Evolutionary conservation across 2,329 filamentous ascomycete species (phyloP).

Genomic region (Claviceps paspali): DNA sequence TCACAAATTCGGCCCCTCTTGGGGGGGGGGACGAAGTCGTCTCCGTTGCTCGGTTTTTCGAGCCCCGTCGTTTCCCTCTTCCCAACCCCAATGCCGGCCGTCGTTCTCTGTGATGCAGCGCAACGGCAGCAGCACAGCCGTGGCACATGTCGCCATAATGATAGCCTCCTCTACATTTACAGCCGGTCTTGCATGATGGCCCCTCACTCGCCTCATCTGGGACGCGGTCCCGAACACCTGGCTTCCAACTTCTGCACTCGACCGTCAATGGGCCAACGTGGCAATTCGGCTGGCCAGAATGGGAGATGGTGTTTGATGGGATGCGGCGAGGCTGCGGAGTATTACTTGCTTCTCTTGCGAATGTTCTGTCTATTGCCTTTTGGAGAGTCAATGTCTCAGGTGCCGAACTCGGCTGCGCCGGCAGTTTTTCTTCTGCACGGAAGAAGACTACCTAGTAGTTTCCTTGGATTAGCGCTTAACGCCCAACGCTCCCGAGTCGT

Average conservation of each 20-base stretch:
- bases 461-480: too few relatives aligned
- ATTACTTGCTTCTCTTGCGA: background rate
- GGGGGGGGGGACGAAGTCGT: background rate
- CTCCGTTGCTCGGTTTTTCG: background rate
- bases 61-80: background rate
- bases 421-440: background rate
- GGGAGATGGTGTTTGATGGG: background rate
- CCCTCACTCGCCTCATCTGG: background rate
- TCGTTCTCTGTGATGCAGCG: background rate
- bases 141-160: conserved; percentile 1
- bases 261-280: background rate
- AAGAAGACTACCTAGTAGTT: too few relatives aligned
- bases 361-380: background rate
- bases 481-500: too few relatives aligned
- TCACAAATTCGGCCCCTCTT: too few relatives aligned
- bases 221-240: conserved; percentile 2
- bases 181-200: background rate
- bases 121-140: background rate
- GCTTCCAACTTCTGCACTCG: conserved; percentile 2
- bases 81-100: background rate
- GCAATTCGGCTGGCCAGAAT: background rate
- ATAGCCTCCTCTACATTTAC: background rate
- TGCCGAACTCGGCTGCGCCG: background rate
- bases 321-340: background rate
- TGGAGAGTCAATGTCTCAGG: conserved; percentile 3